Base-by-base conservation (phyloP, 1,284 basidiomycete genomes). In the Malassezia japonica region DNA sequence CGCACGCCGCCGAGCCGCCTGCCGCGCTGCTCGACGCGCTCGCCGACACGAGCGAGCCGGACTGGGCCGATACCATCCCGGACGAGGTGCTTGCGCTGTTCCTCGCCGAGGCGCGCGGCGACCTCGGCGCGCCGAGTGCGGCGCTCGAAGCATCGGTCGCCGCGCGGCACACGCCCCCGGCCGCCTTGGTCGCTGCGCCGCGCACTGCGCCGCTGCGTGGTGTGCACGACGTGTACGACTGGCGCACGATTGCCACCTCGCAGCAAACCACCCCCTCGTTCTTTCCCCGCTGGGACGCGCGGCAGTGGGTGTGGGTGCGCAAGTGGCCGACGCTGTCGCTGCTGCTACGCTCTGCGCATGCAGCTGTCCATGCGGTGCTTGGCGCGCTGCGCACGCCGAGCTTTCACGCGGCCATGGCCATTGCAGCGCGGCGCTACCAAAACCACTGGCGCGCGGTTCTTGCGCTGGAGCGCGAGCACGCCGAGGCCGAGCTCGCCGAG, bases 381-480 rank as follows among this genome's bases (percentile, higher is more conserved):
- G 24, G 1, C 37, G 49, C 4, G 20, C 23, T 13, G 40, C 9
- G 12, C 9, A 27, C 35, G 23, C 6, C 24, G 15, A 41, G 21
- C 31, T 38, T 6, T 28, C 41, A 5, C 21, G 20, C 21, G 33
- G 29, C 27, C 6, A 23, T 41, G 3, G 24, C 40, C 15, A 23
- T 41, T 10, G 36, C 20, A 2, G 41, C 52, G 43, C 49, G 51
- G 31, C 24, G 23, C 13, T 67, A 67, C 38, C 57, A 60, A 15
- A 43, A 56, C 21, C 55, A 50, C 6, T 67, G 65, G 65, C 43
- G 43, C 16, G 55, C 50, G 15, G 48, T 63, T 15, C 57, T 67
- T 32, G 37, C 60, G 20, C 29, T 50, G 37, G 65, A 67, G 44
- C 57, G 61, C 33, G 53, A 46, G 27, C 58, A 58, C 37, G 57